These are phyloP conservation scores for Fonsecaea pedrosoi DNA, from an alignment of 2,329 filamentous ascomycete genomes.

Conservation along the genomic window DNA sequence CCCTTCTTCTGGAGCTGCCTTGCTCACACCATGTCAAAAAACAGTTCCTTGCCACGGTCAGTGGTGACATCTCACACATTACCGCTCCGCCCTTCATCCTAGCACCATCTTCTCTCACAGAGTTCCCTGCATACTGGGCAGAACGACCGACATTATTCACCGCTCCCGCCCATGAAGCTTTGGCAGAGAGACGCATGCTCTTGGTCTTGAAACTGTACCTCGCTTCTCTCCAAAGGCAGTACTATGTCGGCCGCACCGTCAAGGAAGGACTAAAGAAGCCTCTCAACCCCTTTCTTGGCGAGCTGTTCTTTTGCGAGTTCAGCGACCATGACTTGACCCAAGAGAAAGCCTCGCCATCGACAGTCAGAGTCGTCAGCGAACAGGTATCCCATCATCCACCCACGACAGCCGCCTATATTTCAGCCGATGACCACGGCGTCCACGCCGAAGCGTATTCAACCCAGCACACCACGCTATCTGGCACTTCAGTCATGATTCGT, in stretches of 20 bases:
- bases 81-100: slow-evolving; percentile 63
- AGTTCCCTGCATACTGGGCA: slow-evolving; percentile 71
- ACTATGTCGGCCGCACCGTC: slow-evolving; percentile 47
- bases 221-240: slow-evolving; percentile 86
- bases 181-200: slow-evolving; percentile 80
- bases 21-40: neutral
- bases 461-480: slow-evolving; percentile 33
- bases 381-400: slow-evolving; percentile 41
- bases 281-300: slow-evolving; percentile 40
- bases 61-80: slow-evolving; percentile 79
- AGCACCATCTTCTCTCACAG: slow-evolving; percentile 35
- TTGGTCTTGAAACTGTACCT: slow-evolving; percentile 95
- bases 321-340: slow-evolving; percentile 31
- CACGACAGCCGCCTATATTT: slow-evolving; percentile 39
- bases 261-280: slow-evolving; percentile 39
- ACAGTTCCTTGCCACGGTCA: slow-evolving; percentile 76
- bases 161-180: slow-evolving; percentile 78
- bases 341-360: slow-evolving; percentile 32
- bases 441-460: slow-evolving; percentile 37
- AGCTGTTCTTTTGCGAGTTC: slow-evolving; percentile 39
- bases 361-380: slow-evolving; percentile 36
- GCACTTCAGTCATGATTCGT: slow-evolving; percentile 35
- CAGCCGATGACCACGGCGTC: slow-evolving; percentile 36
- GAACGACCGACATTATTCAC: slow-evolving; percentile 80
- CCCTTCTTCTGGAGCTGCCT: neutral